These are phyloP conservation scores for Pulveroboletus sp. DNA, from an alignment of 768 basidiomycete genomes.

Conservation along the genomic window DNA sequence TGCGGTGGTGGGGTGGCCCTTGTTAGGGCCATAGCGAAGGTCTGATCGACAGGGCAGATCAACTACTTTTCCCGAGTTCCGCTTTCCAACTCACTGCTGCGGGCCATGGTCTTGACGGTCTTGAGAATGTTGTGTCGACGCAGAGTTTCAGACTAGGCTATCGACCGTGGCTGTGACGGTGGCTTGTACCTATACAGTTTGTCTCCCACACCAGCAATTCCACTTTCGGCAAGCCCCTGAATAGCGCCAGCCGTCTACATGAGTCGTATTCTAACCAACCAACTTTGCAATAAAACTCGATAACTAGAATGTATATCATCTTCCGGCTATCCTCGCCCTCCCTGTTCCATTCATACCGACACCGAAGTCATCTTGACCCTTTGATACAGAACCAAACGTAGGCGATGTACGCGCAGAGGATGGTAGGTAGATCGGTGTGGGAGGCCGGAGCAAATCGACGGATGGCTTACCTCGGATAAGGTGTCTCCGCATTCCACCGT, in stretches of 20 bases:
- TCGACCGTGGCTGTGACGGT: conserved; percentile 43
- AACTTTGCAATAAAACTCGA: conserved; percentile 10
- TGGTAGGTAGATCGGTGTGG: conserved; percentile 40
- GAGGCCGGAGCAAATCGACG: conserved; percentile 34
- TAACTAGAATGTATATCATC: conserved; percentile 31
- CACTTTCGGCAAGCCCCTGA: conserved; percentile 17
- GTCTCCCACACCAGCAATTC: conserved; percentile 24
- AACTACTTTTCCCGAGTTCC: not conserved
- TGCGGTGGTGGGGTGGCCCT: conserved; percentile 85
- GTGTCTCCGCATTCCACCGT: conserved; percentile 24
- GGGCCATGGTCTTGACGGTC: conserved; percentile 67
- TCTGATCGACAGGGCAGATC: conserved; percentile 47
- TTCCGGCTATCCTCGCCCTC: conserved; percentile 51
- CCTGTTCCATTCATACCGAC: conserved; percentile 30
- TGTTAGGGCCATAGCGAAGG: conserved; percentile 80
- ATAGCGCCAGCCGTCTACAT: not conserved
- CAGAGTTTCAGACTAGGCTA: not conserved
- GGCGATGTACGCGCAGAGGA: conserved; percentile 51
- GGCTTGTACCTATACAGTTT: conserved; percentile 66
- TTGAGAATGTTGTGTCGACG: conserved; percentile 38
- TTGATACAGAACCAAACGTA: conserved; percentile 46
- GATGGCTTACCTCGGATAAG: conserved; percentile 36
- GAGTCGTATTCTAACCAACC: conserved; percentile 1
- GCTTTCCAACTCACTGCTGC: conserved; percentile 59
- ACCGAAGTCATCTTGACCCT: conserved; percentile 38